These are phyloP conservation scores for Wickerhamiella infanticola DNA, from an alignment of 1,139 yeast genomes.

Conservation along the genomic window DNA sequence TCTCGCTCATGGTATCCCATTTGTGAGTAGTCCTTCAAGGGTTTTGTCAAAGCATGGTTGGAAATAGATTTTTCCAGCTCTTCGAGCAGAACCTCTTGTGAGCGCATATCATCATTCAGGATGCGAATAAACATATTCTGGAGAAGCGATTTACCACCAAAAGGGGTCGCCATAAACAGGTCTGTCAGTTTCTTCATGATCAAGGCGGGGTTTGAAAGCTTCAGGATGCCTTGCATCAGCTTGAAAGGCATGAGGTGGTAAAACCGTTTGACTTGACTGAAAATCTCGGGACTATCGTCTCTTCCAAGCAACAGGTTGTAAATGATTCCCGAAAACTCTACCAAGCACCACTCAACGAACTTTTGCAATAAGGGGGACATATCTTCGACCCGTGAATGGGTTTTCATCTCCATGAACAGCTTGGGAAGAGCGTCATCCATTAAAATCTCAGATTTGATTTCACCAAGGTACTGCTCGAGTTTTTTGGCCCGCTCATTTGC, in stretches of 20 bases:
- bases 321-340: slow-evolving; percentile 70
- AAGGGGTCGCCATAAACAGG: slow-evolving; percentile 62
- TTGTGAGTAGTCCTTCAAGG: slow-evolving; percentile 10
- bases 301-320: slow-evolving; percentile 67
- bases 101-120: slow-evolving; percentile 62
- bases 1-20: slow-evolving; percentile 14
- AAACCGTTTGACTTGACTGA: slow-evolving; percentile 48
- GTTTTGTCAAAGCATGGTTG: slow-evolving; percentile 14
- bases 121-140: slow-evolving; percentile 60
- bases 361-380: slow-evolving; percentile 52
- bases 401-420: slow-evolving; percentile 50
- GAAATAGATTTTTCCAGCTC: slow-evolving; percentile 31
- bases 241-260: slow-evolving; percentile 67
- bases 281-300: slow-evolving; percentile 62
- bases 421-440: slow-evolving; percentile 35
- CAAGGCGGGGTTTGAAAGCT: slow-evolving; percentile 73
- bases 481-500: slow-evolving; percentile 36
- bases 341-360: slow-evolving; percentile 65
- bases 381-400: slow-evolving; percentile 37
- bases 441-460: slow-evolving; percentile 36
- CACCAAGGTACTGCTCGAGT: slow-evolving; percentile 37
- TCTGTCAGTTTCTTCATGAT: slow-evolving; percentile 67
- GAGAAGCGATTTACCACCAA: slow-evolving; percentile 52
- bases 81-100: slow-evolving; percentile 41
- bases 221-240: slow-evolving; percentile 55